A percentile compares a stretch with the other conserved stretches of the same genome.
Conservation (phyloP, 164 flowering plant species). For the Amborella trichopoda region DNA sequence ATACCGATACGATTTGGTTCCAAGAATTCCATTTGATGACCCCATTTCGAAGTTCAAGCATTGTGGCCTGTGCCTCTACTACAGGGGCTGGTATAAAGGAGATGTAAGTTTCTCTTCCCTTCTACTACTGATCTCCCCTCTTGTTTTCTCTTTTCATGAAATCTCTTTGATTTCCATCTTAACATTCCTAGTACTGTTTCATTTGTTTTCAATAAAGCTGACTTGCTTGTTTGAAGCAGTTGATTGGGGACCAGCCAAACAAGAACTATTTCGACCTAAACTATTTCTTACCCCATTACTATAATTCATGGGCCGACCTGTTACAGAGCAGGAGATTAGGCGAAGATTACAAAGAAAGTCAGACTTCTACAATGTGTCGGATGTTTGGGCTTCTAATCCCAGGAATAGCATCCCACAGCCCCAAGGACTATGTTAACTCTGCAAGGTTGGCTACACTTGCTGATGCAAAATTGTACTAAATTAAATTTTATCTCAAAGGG, state of each 20-base stretch:
- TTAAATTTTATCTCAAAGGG: too few species aligned
- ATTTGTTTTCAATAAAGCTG: too few species aligned
- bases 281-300: slow-evolving; percentile 4
- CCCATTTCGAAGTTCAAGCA: slow-evolving; percentile 31
- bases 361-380: slow-evolving; percentile 1
- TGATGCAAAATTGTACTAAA: too few species aligned
- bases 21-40: slow-evolving; percentile 53
- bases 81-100: slow-evolving; percentile 26
- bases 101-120: too few species aligned
- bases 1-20: slow-evolving; percentile 42
- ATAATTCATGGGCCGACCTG: slow-evolving; percentile 9
- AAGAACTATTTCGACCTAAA: slow-evolving; percentile 13
- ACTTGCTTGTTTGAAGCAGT: slow-evolving; percentile 7
- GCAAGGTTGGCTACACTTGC: slow-evolving; percentile 6
- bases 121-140: background rate
- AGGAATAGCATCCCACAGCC: slow-evolving; percentile 12
- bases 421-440: slow-evolving; percentile 14
- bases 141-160: slow-evolving; percentile 2
- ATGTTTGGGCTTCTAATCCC: slow-evolving; percentile 6
- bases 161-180: too few species aligned
- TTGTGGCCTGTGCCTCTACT: slow-evolving; percentile 49
- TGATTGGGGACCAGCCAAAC: slow-evolving; percentile 16
- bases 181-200: too few species aligned
- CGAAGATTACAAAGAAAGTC: slow-evolving; percentile 9
- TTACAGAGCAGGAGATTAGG: slow-evolving; percentile 1